phyloP scores from a whole-genome alignment of 2,329 filamentous ascomycete genomes.

The Mycogone perniciosa region DNA sequence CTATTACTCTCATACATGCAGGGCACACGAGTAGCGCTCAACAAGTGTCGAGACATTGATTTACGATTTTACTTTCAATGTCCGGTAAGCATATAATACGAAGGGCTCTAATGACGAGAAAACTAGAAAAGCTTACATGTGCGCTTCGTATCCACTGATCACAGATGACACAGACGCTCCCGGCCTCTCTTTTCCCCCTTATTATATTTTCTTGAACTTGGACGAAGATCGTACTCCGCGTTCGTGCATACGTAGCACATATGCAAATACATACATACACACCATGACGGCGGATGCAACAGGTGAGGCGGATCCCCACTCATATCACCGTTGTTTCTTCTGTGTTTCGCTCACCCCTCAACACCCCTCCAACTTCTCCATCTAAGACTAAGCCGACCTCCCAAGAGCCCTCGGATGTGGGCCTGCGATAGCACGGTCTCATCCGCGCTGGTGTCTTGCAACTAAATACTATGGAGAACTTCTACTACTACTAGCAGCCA shows the following conservation, averaged over 20 bases:
- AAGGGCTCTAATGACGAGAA: too few relatives aligned
- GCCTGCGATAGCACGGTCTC: background rate
- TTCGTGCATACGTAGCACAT: too few relatives aligned
- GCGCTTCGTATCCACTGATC: background rate
- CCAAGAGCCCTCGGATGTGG: background rate
- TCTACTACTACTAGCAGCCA: too few relatives aligned
- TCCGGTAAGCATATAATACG: too few relatives aligned
- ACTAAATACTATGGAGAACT: background rate
- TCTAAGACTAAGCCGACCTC: background rate
- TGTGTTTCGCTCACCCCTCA: background rate
- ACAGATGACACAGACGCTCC: background rate
- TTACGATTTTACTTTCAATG: too few relatives aligned
- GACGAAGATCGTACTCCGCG: too few relatives aligned
- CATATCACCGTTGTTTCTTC: background rate
- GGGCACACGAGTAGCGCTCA: too few relatives aligned
- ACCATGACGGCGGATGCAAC: background rate
- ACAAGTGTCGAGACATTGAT: too few relatives aligned
- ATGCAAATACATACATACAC: background rate
- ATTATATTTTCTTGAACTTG: too few relatives aligned
- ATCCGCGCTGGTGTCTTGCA: background rate
- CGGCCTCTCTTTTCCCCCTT: background rate
- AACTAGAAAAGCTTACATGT: too few relatives aligned
- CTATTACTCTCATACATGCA: too few relatives aligned
- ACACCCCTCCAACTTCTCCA: background rate
- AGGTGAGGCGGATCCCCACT: background rate